Evolutionary conservation across 2,329 filamentous ascomycete genomes (phyloP), one percentile per base, ranked within the genome.

Genomic region (Fusarium siculi): DNA sequence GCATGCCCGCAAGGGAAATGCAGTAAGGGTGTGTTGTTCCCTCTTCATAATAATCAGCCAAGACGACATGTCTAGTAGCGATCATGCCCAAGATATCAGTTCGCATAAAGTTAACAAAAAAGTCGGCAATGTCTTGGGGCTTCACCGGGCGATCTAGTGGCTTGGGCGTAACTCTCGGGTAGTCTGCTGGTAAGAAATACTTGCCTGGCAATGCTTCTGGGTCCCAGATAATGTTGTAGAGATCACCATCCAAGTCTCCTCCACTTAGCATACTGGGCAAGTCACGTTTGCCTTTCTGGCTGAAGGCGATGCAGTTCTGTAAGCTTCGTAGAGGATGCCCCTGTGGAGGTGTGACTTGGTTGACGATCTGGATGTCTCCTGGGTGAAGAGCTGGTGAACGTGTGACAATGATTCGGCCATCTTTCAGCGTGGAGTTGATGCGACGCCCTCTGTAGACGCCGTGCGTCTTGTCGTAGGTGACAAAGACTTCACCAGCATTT

Each of bases 221-320:
- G 73, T 97, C 93, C 86, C 89, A 96, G 53, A 97, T 93, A 55
- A 97, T 82, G 72, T 94, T 92, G 80, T 93, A 97, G 0, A 93
- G 82, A 79, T 97, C 95, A 0, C 94, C 94, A 72, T 96, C 94
- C 0, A 97, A 86, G 79, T 97, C 94, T 0, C 94, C 94, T 3
- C 94, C 94, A 59, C 92, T 92, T 0, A 97, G 85, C 80, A 92
- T 88, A 68, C 93, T 96, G 0, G 94, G 93, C 0, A 97, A 83
- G 77, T 97, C 94, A 21, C 94, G 89, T 0, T 75, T 32, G 0
- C 95, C 94, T 46, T 88, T 85, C 63, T 91, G 89, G 66, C 92
- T 95, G 78, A 97, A 97, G 2, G 93, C 89, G 21, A 97, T 87
- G 67, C 93, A 95, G 76, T 97, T 97, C 4, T 85, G 83, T 3